Evolutionary conservation across 2,329 filamentous ascomycete genomes (phyloP).

Genomic region (Fusarium kyushuense): DNA sequence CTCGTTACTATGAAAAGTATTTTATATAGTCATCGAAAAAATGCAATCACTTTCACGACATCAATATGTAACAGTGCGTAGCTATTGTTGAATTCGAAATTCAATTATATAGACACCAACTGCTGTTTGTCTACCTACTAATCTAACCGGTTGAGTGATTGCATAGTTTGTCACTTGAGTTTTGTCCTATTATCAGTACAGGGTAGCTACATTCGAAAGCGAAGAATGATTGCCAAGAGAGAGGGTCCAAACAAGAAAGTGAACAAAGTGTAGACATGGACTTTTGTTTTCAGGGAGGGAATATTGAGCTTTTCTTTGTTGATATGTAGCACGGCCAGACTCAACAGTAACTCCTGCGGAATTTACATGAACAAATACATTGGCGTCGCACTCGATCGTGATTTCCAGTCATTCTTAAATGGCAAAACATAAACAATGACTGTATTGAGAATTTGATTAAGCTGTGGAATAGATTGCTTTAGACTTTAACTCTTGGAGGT

Average conservation of each 20-base stretch:
- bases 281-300: not conserved
- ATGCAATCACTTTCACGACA: too few species aligned
- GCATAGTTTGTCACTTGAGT: not conserved
- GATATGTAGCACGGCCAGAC: not conserved
- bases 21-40: too few species aligned
- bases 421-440: not conserved
- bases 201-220: not conserved
- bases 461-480: not conserved
- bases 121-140: not conserved
- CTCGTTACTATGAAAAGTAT: too few species aligned
- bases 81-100: not conserved
- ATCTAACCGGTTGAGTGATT: not conserved
- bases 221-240: not conserved
- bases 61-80: not conserved
- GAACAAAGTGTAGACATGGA: not conserved
- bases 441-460: not conserved
- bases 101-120: not conserved
- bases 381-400: not conserved
- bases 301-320: too few species aligned
- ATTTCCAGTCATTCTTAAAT: not conserved
- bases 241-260: not conserved
- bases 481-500: not conserved
- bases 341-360: not conserved
- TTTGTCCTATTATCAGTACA: not conserved
- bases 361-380: not conserved